phyloP scores from a whole-genome alignment of 192 early-diverging fungal genomes.

The Lobosporangium transversale region DNA sequence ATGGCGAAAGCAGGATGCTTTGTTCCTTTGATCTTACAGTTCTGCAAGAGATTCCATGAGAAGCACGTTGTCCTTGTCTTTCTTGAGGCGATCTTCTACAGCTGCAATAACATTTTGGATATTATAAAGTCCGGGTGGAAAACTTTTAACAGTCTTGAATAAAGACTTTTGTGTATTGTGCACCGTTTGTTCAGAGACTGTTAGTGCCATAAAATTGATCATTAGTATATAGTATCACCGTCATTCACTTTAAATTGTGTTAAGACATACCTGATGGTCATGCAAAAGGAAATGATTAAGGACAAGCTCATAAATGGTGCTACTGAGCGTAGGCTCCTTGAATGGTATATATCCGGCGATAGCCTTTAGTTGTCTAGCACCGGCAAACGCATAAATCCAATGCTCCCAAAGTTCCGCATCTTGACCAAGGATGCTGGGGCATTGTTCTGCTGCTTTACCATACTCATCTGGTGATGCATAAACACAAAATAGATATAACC shows the following conservation, averaged over 20 bases:
- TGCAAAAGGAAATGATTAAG: constrained; percentile 73
- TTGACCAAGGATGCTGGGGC: constrained; percentile 75
- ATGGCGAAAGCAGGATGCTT: background rate
- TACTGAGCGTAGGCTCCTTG: constrained; percentile 74
- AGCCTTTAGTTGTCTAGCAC: constrained; percentile 74
- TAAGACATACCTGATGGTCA: constrained; percentile 66
- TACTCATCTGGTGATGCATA: constrained; percentile 60
- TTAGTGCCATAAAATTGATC: no score
- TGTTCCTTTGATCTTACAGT: constrained; percentile 66
- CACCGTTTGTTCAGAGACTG: background rate
- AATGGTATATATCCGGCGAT: constrained; percentile 85
- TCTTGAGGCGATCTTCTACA: constrained; percentile 73
- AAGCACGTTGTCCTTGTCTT: constrained; percentile 63
- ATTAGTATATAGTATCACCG: background rate
- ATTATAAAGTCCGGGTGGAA: constrained; percentile 85
- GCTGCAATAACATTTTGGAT: constrained; percentile 77
- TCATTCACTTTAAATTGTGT: constrained; percentile 5
- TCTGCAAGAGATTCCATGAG: constrained; percentile 80
- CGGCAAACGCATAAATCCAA: constrained; percentile 92
- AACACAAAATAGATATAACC: no score
- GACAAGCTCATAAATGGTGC: constrained; percentile 89
- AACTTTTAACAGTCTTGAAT: constrained; percentile 71
- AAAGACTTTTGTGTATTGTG: constrained; percentile 44
- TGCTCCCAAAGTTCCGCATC: constrained; percentile 86
- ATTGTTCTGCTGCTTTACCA: constrained; percentile 76